Base-by-base conservation (phyloP, 2,329 filamentous ascomycete genomes). In the Didymella exigua region DNA sequence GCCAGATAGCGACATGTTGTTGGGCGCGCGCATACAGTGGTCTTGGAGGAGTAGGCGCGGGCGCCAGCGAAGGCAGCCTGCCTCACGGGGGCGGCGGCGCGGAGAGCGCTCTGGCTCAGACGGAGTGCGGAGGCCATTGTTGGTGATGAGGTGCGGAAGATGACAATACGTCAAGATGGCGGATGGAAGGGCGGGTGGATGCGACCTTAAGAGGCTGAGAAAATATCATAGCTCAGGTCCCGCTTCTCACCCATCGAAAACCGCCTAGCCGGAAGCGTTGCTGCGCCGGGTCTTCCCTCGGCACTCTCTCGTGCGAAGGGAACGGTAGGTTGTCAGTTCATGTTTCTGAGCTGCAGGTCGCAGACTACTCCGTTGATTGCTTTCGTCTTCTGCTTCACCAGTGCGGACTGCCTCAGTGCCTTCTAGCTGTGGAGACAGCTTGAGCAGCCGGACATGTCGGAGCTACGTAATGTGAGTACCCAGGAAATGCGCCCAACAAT, bases 1-100 rank as follows among this genome's bases (percentile, higher is more conserved):
- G 41, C 36, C 48, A 16, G 34, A 27, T 47, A 26, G 38, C 37
- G 9, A 10, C 9, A 16, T 23, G 5, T 38, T 30, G 23, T 5
- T 44, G 47, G 41, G 31, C 36, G 37, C 30, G 48, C 40, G 51
- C 82, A 73, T 82, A 96, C 92, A 85, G 93, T 88, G 70, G 89
- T 86, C 86, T 97, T 97, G 67, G 91, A 88, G 61, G 93, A 96
- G 82, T 97, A 97, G 85, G 86, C 92, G 80, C 95, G 88, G 75
- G 89, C 81, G 76, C 89, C 88, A 81, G 88, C 91, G 83, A 92
- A 93, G 76, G 87, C 87, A 67, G 86, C 84, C 74, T 87, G 86
- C 75, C 86, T 83, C 76, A 84, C 83, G 73, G 91, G 68, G 54
- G 75, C 62, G 60, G 87, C 82, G 74, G 90, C 85, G 81, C 93